Percentiles rank a stretch among this genome's conserved stretches.
Evolutionary conservation across 805 yeast species (phyloP).

Genomic region (Candida oleophila): DNA sequence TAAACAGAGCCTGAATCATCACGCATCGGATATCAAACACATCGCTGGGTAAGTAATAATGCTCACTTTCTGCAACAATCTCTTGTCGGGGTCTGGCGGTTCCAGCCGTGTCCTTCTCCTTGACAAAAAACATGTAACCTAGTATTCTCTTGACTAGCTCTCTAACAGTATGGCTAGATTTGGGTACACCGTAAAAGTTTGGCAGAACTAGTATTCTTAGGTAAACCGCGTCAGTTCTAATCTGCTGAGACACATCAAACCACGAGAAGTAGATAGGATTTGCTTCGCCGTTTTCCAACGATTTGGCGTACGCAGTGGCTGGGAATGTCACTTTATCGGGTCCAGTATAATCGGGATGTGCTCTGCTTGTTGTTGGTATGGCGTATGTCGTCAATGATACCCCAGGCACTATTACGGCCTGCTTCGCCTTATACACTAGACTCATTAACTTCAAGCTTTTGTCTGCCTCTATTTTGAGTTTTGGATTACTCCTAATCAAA

Average conservation of each 20-base stretch:
- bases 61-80: constrained; percentile 23
- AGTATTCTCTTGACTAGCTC: constrained; percentile 20
- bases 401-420: constrained; percentile 24
- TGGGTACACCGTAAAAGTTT: constrained; percentile 35
- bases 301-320: constrained; percentile 19
- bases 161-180: constrained; percentile 25
- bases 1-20: constrained; percentile 32
- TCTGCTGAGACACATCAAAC: constrained; percentile 55
- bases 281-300: background rate
- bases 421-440: constrained; percentile 29
- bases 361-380: constrained; percentile 24
- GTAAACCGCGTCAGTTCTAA: constrained; percentile 34
- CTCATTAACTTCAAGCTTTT: constrained; percentile 31
- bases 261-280: constrained; percentile 32
- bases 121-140: constrained; percentile 22
- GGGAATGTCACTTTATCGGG: constrained; percentile 18
- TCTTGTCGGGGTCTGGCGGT: background rate
- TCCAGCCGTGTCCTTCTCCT: constrained; percentile 10
- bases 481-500: constrained; percentile 17
- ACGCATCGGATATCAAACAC: constrained; percentile 30
- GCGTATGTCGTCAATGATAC: constrained; percentile 14
- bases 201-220: constrained; percentile 33
- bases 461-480: constrained; percentile 3
- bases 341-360: constrained; percentile 27
- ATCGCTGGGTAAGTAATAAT: constrained; percentile 22